Base-by-base conservation (phyloP, 2,329 filamentous ascomycete species). In the Bipolaris victoriae region DNA sequence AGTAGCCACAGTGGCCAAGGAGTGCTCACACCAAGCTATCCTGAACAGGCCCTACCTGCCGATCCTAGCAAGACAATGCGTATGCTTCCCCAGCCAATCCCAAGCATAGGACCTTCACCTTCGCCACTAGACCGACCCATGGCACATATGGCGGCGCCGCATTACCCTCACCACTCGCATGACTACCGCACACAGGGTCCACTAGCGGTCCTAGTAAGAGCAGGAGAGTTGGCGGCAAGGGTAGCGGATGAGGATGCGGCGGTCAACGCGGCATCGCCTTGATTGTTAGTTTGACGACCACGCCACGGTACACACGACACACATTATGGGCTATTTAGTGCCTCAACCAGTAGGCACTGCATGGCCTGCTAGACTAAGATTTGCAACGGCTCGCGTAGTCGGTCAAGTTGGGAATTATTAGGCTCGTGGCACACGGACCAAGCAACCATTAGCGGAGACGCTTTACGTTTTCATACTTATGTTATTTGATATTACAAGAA, bases 21-120 rank as follows among this genome's bases (percentile, higher is more conserved):
- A 22, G 50, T 60, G n/a, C 52, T 60, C 10, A 51, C 56, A 11
- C 37, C 60, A 6, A 26, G 47, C 16, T 64, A 62, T 35, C 56
- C 58, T 20, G 54, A 50, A 39, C 54, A 65, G 15, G 48, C 56
- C 4, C 52, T 71, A 24, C 71, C 69, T 18, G 47, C 70, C 24
- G 75, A 77, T 53, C 60, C 67, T 13, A 54, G 61, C 3, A 78
- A 77, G 56, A 68, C 72, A 3, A 66, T 68, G 52, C 72, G 76
- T 31, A 60, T 71, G 36, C 70, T 78, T 35, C 76, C 76, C n/a
- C 70, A 76, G 44, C 76, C 76, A 5, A 62, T 77, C 16, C 70
- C 70, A 11, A 74, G 66, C 45, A 57, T 71, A 22, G 66, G 63
- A 37, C 55, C 66, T n/a, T 61, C 66, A 7, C 63, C 68, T 7